Evolutionary conservation across 1,284 basidiomycete species (phyloP).

Genomic region (Cutaneotrichosporon sp.): DNA sequence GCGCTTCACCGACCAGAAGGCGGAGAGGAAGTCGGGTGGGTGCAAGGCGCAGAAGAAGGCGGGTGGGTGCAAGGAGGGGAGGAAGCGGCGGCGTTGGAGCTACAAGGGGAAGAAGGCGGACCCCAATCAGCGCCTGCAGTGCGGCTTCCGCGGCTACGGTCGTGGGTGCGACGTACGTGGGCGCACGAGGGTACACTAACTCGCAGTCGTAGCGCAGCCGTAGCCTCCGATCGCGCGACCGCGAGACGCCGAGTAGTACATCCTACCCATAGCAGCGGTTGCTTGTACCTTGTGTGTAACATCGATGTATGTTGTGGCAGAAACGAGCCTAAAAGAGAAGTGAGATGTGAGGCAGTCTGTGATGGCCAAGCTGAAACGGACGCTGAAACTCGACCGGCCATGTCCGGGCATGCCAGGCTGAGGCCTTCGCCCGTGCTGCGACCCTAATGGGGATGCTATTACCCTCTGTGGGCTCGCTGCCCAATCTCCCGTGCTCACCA

Average conservation of each 20-base stretch:
- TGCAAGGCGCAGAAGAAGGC: too few species aligned
- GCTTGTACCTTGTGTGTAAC: neutral
- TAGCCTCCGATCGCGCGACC: too few species aligned
- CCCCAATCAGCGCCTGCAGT: conserved; percentile 3
- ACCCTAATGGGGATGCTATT: too few species aligned
- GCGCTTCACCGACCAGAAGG: neutral
- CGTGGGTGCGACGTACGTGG: conserved; percentile 4
- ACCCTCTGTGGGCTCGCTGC: too few species aligned
- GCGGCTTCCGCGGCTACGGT: conserved; percentile 3
- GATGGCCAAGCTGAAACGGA: neutral
- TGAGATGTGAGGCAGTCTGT: neutral
- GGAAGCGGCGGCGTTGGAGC: neutral
- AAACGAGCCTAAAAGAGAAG: too few species aligned
- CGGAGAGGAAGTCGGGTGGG: neutral
- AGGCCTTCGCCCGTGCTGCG: too few species aligned
- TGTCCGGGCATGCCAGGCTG: too few species aligned
- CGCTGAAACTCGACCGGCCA: too few species aligned
- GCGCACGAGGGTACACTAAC: conserved; percentile 5
- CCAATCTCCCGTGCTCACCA: too few species aligned
- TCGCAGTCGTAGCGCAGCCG: too few species aligned
- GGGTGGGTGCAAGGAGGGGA: neutral
- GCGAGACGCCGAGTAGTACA: neutral
- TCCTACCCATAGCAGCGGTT: neutral
- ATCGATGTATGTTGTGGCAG: neutral
- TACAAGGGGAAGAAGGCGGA: neutral